A percentile compares a stretch with the other conserved stretches of the same genome.
Evolutionary conservation across 345 rosid genomes (phyloP).

Genomic region (Arabidopsis suecica): DNA sequence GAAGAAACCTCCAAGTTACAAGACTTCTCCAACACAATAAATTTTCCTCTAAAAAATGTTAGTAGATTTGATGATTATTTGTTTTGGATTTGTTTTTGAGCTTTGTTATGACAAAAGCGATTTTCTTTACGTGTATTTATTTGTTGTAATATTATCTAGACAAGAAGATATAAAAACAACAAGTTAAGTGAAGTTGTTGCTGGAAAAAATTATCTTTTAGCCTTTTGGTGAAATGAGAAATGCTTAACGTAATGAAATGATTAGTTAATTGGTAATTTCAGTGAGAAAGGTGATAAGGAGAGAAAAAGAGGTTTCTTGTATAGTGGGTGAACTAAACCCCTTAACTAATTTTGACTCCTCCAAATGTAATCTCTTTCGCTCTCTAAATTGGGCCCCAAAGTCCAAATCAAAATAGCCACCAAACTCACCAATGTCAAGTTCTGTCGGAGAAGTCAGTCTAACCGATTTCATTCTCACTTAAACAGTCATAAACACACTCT

Average conservation of each 20-base stretch:
- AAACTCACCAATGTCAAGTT: slow-evolving; percentile 44
- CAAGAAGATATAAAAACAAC: slow-evolving; percentile 1
- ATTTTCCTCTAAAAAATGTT: neutral
- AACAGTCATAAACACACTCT: slow-evolving; percentile 29
- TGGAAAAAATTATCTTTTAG: neutral
- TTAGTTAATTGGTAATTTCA: slow-evolving; percentile 38
- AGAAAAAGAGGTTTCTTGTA: slow-evolving; percentile 24
- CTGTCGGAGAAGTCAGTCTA: slow-evolving; percentile 40
- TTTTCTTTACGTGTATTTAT: slow-evolving; percentile 20
- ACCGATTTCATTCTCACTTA: slow-evolving; percentile 36
- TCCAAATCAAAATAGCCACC: slow-evolving; percentile 44
- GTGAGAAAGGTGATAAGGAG: slow-evolving; percentile 19
- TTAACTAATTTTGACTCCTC: slow-evolving; percentile 32
- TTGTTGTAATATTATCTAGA: neutral
- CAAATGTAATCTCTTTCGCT: neutral
- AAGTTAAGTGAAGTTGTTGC: slow-evolving; percentile 42
- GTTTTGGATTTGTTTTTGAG: neutral
- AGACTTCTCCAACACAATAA: too few relatives aligned
- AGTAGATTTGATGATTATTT: neutral
- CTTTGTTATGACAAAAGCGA: neutral
- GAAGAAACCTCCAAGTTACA: too few relatives aligned
- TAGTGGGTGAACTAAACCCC: slow-evolving; percentile 49
- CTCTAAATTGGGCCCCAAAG: slow-evolving; percentile 34
- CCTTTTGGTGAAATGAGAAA: slow-evolving; percentile 17
- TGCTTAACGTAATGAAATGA: slow-evolving; percentile 14